These are phyloP conservation scores for Exsudoporus frostii DNA, from an alignment of 768 basidiomycete genomes.

Conservation along the genomic window DNA sequence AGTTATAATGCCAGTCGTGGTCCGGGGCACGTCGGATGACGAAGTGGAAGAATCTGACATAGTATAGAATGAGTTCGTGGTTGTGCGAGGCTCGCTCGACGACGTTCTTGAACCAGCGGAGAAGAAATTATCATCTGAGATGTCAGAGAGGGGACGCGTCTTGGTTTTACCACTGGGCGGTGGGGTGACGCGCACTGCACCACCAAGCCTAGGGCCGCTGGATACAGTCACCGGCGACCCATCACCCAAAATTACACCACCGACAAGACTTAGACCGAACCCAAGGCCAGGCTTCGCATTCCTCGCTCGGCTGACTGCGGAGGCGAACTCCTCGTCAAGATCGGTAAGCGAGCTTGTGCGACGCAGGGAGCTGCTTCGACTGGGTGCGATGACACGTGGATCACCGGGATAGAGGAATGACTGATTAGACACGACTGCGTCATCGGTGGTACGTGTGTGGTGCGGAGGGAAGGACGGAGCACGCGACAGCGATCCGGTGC, in stretches of 20 bases:
- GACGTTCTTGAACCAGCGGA: slow-evolving; percentile 38
- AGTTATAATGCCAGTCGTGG: slow-evolving; percentile 33
- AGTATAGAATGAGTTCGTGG: slow-evolving; percentile 35
- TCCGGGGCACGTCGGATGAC: slow-evolving; percentile 27
- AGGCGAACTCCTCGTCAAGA: slow-evolving; percentile 58
- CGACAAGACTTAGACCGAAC: slow-evolving; percentile 42
- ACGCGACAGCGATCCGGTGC: slow-evolving; percentile 38
- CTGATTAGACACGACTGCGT: slow-evolving; percentile 62
- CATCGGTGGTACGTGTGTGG: slow-evolving; percentile 69
- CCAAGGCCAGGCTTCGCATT: slow-evolving; percentile 41
- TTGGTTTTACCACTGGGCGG: slow-evolving; percentile 40
- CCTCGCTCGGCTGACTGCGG: slow-evolving; percentile 41
- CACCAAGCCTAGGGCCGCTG: slow-evolving; percentile 51
- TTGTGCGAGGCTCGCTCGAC: slow-evolving; percentile 28
- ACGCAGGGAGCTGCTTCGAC: slow-evolving; percentile 53
- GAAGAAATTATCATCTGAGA: slow-evolving; percentile 48
- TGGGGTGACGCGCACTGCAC: slow-evolving; percentile 43
- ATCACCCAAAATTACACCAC: slow-evolving; percentile 42
- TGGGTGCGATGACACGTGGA: slow-evolving; percentile 67
- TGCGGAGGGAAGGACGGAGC: slow-evolving; percentile 52
- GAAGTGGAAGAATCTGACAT: slow-evolving; percentile 31
- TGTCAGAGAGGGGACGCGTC: slow-evolving; percentile 28
- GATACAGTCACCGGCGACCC: slow-evolving; percentile 72
- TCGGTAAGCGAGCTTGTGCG: slow-evolving; percentile 77
- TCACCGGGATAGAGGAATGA: slow-evolving; percentile 73